Percentiles rank a stretch among this genome's conserved stretches.
phyloP scores from a whole-genome alignment of 2,329 filamentous ascomycete species.

The Claviceps purpurea region DNA sequence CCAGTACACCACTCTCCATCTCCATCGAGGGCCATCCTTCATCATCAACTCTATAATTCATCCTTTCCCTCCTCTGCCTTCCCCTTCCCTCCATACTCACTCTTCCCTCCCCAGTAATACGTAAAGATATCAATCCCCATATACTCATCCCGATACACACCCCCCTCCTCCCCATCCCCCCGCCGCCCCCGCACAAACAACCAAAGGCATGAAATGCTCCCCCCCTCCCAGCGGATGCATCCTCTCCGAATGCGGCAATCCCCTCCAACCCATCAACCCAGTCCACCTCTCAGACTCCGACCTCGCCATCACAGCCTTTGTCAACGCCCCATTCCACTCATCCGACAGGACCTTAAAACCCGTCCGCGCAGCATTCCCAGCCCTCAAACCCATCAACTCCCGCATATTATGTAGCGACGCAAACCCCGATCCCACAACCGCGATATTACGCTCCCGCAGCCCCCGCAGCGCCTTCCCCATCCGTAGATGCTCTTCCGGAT shows the following conservation, averaged over 20 bases:
- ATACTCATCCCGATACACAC: background rate
- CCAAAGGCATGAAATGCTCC: conserved; percentile 46
- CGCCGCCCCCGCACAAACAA: conserved; percentile 41
- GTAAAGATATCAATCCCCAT: background rate
- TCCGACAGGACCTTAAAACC: conserved; percentile 15
- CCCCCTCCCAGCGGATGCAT: conserved; percentile 41
- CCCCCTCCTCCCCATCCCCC: conserved; percentile 4
- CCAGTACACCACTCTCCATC: too few species aligned
- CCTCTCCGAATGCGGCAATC: conserved; percentile 31
- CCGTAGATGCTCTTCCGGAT: conserved; percentile 32
- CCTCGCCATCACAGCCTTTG: conserved; percentile 23
- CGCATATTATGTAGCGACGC: conserved; percentile 43
- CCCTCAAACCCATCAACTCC: conserved; percentile 27
- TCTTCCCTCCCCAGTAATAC: background rate
- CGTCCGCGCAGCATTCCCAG: background rate
- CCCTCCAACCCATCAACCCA: conserved; percentile 33
- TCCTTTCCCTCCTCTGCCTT: too few species aligned
- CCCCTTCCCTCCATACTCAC: background rate
- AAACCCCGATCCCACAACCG: conserved; percentile 46
- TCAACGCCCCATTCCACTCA: conserved; percentile 34
- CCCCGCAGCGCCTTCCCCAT: conserved; percentile 38
- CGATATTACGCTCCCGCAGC: conserved; percentile 40
- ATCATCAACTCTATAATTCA: too few species aligned
- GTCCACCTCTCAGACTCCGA: conserved; percentile 22
- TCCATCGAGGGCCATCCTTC: too few species aligned